Evolutionary conservation across 2,329 filamentous ascomycete genomes (phyloP).

Genomic region (Trichoderma sp.): DNA sequence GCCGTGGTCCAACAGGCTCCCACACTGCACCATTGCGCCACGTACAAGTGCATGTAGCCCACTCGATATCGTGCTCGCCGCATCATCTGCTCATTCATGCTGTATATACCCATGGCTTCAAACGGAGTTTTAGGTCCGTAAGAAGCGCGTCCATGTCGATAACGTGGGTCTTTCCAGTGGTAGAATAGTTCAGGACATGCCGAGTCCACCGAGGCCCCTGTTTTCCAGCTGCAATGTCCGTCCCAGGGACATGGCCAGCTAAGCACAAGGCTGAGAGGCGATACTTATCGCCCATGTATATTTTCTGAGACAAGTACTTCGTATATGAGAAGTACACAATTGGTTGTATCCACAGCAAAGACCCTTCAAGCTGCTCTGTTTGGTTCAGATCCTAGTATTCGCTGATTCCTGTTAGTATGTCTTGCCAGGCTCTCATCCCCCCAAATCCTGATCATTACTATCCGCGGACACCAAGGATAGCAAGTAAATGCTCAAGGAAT

Average conservation of each 20-base stretch:
- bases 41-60: background rate
- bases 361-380: background rate
- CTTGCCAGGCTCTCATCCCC: background rate
- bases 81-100: background rate
- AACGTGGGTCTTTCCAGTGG: background rate
- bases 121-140: background rate
- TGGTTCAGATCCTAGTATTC: background rate
- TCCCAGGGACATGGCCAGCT: slow-evolving; percentile 13
- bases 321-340: background rate
- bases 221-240: background rate
- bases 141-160: background rate
- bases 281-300: background rate
- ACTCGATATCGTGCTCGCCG: background rate
- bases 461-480: background rate
- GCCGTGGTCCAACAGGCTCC: background rate
- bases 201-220: slow-evolving; percentile 16
- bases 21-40: background rate
- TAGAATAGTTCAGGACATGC: background rate
- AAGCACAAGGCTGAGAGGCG: slow-evolving; percentile 19
- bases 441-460: background rate
- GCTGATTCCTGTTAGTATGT: background rate
- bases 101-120: background rate
- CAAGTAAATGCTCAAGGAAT: background rate
- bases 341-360: background rate
- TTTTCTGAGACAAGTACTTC: background rate